A percentile compares a stretch with the other conserved stretches of the same genome.
Evolutionary conservation across 2,329 filamentous ascomycete genomes (phyloP).

Genomic region (Colletotrichum aenigma): DNA sequence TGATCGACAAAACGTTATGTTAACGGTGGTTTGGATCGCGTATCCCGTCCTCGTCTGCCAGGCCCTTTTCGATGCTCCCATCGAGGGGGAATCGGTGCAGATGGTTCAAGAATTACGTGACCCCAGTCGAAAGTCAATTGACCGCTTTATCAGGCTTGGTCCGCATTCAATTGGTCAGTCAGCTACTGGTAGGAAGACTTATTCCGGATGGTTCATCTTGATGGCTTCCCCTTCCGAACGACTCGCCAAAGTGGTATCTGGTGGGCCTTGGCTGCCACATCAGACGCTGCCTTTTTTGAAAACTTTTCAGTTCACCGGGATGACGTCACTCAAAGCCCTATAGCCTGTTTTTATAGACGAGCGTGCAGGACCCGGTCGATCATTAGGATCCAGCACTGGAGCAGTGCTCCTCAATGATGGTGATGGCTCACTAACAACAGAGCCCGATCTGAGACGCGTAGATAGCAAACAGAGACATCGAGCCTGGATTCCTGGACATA

Average conservation of each 20-base stretch:
- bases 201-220: background rate
- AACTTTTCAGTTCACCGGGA: background rate
- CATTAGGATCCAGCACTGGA: background rate
- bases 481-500: background rate
- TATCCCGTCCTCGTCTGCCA: background rate
- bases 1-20: slow-evolving; percentile 11
- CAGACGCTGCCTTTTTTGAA: background rate
- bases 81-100: background rate
- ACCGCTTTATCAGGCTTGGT: background rate
- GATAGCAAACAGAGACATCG: background rate
- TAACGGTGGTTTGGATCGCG: background rate
- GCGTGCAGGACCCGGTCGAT: slow-evolving; percentile 11
- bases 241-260: background rate
- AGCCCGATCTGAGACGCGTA: background rate
- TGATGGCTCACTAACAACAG: background rate
- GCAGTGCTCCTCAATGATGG: background rate
- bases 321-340: slow-evolving; percentile 10
- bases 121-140: background rate
- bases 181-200: background rate
- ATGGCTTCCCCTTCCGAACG: background rate
- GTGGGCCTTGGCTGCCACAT: background rate
- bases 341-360: background rate
- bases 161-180: background rate
- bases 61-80: background rate
- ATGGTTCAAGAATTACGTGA: background rate